Conservation (phyloP, 2,329 filamentous ascomycete genomes). For the Pleurostoma richardsiae region DNA sequence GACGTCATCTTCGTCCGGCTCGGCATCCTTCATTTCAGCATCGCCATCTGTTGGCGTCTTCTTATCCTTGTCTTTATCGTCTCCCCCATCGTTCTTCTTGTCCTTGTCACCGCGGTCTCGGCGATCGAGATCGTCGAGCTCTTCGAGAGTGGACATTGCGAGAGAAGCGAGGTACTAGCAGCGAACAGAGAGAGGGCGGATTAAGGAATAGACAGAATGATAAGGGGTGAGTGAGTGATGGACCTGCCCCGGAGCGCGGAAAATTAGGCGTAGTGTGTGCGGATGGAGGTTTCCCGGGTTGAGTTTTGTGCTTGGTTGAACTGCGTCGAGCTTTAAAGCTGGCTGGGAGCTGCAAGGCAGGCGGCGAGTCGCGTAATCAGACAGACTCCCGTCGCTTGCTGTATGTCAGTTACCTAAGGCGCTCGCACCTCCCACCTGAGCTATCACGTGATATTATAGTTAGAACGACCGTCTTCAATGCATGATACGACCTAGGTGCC, state of each 20-base stretch:
- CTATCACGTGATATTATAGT: background rate
- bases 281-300: background rate
- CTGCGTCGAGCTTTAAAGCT: constrained; percentile 1
- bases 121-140: constrained; percentile 84
- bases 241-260: no score
- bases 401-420: no score
- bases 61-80: constrained; percentile 51
- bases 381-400: background rate
- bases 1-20: constrained; percentile 62
- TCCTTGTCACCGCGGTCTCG: constrained; percentile 68
- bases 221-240: no score
- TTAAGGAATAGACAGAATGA: no score
- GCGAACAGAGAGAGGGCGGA: no score
- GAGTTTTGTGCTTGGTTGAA: background rate
- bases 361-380: constrained; percentile 9
- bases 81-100: constrained; percentile 34
- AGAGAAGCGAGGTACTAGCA: constrained; percentile 2
- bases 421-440: background rate
- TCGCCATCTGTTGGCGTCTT: constrained; percentile 61
- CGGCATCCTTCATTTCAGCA: constrained; percentile 86
- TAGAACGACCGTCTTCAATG: no score
- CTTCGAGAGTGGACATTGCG: constrained; percentile 84
- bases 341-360: constrained; percentile 7
- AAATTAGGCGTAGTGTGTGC: no score
- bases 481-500: no score